Evolutionary conservation across 73 alveolate species (phyloP).

Genomic region (Stentor coeruleus): DNA sequence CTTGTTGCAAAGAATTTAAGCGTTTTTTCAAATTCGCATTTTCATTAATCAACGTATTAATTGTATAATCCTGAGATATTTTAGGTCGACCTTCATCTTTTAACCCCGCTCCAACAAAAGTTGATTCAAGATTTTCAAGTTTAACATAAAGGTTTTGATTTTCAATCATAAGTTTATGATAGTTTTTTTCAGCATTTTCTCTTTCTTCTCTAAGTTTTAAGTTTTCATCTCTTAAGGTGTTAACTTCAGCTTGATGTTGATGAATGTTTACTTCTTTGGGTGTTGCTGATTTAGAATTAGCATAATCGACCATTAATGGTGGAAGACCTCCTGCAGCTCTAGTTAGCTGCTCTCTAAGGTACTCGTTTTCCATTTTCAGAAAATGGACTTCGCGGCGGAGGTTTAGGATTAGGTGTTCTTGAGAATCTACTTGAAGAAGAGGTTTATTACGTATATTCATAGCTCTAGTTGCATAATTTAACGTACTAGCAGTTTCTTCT

Average conservation of each 20-base stretch:
- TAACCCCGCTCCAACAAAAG: conserved; percentile 90
- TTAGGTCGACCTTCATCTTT: conserved; percentile 70
- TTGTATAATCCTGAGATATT: conserved; percentile 81
- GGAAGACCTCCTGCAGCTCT: conserved; percentile 76
- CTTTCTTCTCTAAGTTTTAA: conserved; percentile 80
- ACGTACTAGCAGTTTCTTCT: conserved; percentile 94
- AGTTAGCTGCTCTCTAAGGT: conserved; percentile 80
- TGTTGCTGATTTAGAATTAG: background rate
- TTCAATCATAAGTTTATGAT: conserved; percentile 86
- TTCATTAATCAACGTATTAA: conserved; percentile 88
- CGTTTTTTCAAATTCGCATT: conserved; percentile 86
- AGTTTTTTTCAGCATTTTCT: conserved; percentile 86
- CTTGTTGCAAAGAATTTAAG: conserved; percentile 65
- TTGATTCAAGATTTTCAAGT: conserved; percentile 83
- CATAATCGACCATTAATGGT: conserved; percentile 58
- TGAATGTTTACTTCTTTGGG: background rate
- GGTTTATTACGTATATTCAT: conserved; percentile 98
- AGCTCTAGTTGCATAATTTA: conserved; percentile 95
- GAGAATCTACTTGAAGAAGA: conserved; percentile 91
- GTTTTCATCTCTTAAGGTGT: conserved; percentile 85
- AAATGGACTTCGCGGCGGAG: conserved; percentile 83
- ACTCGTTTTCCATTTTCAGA: conserved; percentile 89
- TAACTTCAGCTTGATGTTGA: conserved; percentile 48
- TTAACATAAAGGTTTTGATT: conserved; percentile 84
- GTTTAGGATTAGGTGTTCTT: conserved; percentile 82